phyloP scores from a whole-genome alignment of 495 filamentous ascomycete species.

The Thozetella sp. region DNA sequence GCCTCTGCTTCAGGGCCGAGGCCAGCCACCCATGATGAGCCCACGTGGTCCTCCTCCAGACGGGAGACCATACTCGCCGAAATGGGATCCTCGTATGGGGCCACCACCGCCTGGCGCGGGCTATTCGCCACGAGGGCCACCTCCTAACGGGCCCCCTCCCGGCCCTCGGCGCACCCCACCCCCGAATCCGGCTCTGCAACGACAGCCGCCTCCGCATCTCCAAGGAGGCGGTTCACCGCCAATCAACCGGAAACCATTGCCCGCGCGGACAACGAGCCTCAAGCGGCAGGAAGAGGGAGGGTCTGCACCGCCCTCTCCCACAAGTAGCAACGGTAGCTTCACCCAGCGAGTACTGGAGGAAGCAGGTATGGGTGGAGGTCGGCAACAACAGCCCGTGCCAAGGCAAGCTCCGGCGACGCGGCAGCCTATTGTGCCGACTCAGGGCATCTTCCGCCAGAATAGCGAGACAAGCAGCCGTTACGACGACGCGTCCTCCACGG shows the following conservation, averaged over 20 bases:
- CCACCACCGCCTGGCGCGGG: conserved; percentile 4
- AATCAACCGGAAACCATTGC: conserved; percentile 63
- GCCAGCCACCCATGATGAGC: conserved; percentile 16
- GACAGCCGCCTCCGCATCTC: conserved; percentile 22
- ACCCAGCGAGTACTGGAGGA: conserved; percentile 64
- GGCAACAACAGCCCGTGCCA: not conserved
- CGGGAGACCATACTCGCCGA: conserved; percentile 10
- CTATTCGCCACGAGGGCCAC: not conserved
- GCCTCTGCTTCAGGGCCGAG: conserved; percentile 9
- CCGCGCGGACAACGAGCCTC: conserved; percentile 41
- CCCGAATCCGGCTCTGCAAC: conserved; percentile 17
- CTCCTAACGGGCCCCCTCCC: conserved; percentile 13
- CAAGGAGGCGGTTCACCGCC: conserved; percentile 31
- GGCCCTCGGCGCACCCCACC: conserved; percentile 38
- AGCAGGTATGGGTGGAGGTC: conserved; percentile 65
- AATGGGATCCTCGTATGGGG: conserved; percentile 18
- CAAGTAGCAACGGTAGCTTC: conserved; percentile 63
- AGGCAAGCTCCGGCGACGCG: not conserved
- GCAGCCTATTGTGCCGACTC: conserved; percentile 3
- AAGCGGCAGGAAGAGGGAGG: conserved; percentile 26
- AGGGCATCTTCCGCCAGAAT: conserved; percentile 23
- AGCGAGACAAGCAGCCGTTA: conserved; percentile 41
- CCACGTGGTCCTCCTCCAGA: conserved; percentile 27
- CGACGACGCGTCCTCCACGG: conserved; percentile 50
- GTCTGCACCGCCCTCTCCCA: conserved; percentile 23